Conservation (phyloP, 192 early-diverging fungal genomes). For the Coemansia sp. region DNA sequence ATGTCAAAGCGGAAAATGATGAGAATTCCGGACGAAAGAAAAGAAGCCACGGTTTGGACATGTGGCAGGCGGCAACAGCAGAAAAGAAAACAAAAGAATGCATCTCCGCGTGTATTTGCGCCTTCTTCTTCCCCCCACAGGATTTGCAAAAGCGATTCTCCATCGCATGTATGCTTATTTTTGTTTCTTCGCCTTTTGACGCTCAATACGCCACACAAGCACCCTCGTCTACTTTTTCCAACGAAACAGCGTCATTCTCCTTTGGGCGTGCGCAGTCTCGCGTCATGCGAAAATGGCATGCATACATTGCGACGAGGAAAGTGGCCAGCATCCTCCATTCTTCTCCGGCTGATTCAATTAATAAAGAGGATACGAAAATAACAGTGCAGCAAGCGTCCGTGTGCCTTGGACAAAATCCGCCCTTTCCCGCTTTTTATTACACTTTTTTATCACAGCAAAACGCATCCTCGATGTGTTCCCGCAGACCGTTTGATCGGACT, state of each 20-base stretch:
- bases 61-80: constrained; percentile 1
- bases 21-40: constrained; percentile 8
- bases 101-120: background rate
- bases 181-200: constrained; percentile 5
- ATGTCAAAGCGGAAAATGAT: constrained; percentile 9
- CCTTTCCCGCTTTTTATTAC: background rate
- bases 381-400: background rate
- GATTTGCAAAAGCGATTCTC: constrained; percentile 14
- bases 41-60: constrained; percentile 7
- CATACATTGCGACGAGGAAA: background rate
- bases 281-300: background rate
- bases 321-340: background rate
- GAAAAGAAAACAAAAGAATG: background rate
- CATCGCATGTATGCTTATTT: background rate
- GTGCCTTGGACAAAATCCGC: background rate
- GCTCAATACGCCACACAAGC: constrained; percentile 24
- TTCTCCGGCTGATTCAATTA: background rate
- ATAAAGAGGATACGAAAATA: background rate
- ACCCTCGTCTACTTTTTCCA: background rate
- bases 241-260: background rate
- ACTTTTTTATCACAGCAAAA: background rate
- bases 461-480: background rate
- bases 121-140: constrained; percentile 5
- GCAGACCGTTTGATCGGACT: background rate
- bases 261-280: background rate